phyloP scores from a whole-genome alignment of 345 rosid species.

The Eucalyptus dawsonii region DNA sequence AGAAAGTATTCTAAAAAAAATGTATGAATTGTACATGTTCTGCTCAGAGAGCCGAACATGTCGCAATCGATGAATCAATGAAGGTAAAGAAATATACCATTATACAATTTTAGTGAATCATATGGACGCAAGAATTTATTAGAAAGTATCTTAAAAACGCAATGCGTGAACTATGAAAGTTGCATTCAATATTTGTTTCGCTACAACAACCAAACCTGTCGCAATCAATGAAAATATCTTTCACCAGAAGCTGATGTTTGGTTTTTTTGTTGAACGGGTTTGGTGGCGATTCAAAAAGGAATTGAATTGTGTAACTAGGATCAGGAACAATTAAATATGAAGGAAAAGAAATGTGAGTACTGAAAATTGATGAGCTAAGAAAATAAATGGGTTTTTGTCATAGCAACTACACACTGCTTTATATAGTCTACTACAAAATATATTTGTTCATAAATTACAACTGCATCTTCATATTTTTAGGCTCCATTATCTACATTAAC shows the following conservation, averaged over 20 bases:
- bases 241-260: too few relatives aligned
- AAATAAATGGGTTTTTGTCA: too few relatives aligned
- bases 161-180: not conserved
- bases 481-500: not conserved
- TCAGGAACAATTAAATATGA: not conserved
- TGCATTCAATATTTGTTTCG: too few relatives aligned
- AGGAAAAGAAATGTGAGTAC: not conserved
- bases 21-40: too few relatives aligned
- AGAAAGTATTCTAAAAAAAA: too few relatives aligned
- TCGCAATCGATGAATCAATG: too few relatives aligned
- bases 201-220: accelerated
- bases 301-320: not conserved
- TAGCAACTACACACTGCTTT: accelerated
- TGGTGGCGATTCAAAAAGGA: not conserved
- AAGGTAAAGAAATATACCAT: not conserved
- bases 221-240: not conserved
- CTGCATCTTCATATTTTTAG: not conserved
- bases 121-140: too few relatives aligned
- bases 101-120: too few relatives aligned
- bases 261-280: not conserved
- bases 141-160: not conserved
- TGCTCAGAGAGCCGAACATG: accelerated
- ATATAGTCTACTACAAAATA: not conserved
- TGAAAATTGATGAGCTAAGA: not conserved
- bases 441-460: not conserved